These are phyloP conservation scores for Rhodosporidiobolus sp. DNA, from an alignment of 768 basidiomycete genomes.

Conservation along the genomic window DNA sequence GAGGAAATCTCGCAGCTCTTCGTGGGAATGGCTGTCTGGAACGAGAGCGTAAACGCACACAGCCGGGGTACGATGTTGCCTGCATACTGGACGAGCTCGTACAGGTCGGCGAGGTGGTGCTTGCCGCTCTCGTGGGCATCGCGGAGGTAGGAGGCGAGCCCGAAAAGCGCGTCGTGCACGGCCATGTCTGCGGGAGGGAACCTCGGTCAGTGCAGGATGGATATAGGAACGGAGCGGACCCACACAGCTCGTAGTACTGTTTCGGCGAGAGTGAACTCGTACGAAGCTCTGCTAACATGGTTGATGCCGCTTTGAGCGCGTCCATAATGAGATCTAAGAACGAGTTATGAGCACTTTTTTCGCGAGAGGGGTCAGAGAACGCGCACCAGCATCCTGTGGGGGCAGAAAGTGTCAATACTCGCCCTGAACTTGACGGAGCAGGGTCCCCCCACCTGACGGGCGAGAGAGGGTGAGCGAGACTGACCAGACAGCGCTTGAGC, in stretches of 20 bases:
- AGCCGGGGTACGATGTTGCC: conserved; percentile 87
- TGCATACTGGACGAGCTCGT: conserved; percentile 99
- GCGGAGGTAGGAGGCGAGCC: conserved; percentile 92
- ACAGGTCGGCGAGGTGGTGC: conserved; percentile 96
- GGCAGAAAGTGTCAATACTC: too few relatives aligned
- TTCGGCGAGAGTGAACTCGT: conserved; percentile 91
- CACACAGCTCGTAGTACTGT: conserved; percentile 98
- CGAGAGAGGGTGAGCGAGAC: conserved; percentile 2
- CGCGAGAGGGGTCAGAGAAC: too few relatives aligned
- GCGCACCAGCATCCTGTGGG: conserved; percentile 72
- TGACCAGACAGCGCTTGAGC: conserved; percentile 40
- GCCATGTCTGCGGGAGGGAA: conserved; percentile 72
- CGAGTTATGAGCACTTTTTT: too few relatives aligned
- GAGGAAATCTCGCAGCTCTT: too few relatives aligned
- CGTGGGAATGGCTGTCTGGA: neutral
- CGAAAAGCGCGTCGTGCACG: conserved; percentile 91
- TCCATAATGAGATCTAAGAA: conserved; percentile 99
- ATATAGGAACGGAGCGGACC: conserved; percentile 41
- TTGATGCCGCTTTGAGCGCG: conserved; percentile 90
- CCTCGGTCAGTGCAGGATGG: neutral
- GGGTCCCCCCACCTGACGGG: neutral
- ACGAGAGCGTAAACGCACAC: neutral
- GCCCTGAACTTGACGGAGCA: too few relatives aligned
- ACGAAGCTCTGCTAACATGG: conserved; percentile 93
- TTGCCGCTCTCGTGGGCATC: conserved; percentile 87